These are phyloP conservation scores for Fonsecaea pedrosoi DNA, from an alignment of 2,329 filamentous ascomycete genomes.

Conservation along the genomic window DNA sequence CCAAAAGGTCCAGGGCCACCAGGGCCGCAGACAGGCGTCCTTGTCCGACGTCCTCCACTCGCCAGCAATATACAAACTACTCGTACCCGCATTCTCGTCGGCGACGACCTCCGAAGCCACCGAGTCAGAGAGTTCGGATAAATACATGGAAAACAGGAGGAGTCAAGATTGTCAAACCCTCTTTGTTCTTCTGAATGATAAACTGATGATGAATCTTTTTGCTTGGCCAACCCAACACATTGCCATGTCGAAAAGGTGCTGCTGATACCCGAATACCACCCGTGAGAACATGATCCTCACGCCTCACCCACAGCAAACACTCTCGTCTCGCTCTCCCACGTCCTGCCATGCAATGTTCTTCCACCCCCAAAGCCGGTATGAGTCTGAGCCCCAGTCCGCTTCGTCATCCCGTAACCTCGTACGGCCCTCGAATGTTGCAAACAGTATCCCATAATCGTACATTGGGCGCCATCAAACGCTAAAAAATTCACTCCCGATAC, in stretches of 20 bases:
- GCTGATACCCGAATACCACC: slow-evolving; percentile 2
- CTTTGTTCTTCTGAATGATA: not conserved
- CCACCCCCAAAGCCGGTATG: not conserved
- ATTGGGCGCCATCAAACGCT: not conserved
- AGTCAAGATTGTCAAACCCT: not conserved
- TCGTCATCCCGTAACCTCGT: not conserved
- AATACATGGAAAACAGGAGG: not conserved
- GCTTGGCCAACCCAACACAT: not conserved
- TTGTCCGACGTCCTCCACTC: not conserved
- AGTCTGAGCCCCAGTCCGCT: not conserved
- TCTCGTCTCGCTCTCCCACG: not conserved
- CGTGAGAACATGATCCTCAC: not conserved
- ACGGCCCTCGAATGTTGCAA: not conserved
- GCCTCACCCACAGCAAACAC: not conserved
- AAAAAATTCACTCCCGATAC: not conserved
- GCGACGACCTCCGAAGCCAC: not conserved
- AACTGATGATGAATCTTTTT: not conserved
- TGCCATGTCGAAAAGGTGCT: not conserved
- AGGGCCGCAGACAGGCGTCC: not conserved
- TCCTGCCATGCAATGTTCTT: not conserved
- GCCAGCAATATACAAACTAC: not conserved
- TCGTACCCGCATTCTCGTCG: not conserved
- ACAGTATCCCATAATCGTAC: slow-evolving; percentile 10
- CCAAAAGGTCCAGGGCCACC: not conserved
- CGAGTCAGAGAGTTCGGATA: not conserved